These are phyloP conservation scores for Hyaloscypha variabilis DNA, from an alignment of 495 filamentous ascomycete genomes.

Conservation along the genomic window DNA sequence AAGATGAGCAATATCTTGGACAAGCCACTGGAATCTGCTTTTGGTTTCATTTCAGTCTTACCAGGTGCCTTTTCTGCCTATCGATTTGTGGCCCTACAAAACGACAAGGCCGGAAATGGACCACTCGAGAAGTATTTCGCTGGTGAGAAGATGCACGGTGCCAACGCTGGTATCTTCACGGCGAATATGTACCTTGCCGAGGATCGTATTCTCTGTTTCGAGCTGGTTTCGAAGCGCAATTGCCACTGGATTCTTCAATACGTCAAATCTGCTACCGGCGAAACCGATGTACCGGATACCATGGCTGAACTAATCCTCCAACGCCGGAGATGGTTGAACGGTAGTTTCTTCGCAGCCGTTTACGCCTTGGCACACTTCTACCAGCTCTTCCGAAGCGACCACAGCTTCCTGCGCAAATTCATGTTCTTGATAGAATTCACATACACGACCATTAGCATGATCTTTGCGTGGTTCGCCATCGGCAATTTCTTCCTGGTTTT, in stretches of 20 bases:
- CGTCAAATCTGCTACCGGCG: constrained; percentile 93
- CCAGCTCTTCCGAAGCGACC: constrained; percentile 89
- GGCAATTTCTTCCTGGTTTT: constrained; percentile 99
- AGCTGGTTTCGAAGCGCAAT: constrained; percentile 96
- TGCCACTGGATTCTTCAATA: constrained; percentile 97
- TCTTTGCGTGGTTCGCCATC: constrained; percentile 99
- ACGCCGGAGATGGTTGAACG: constrained; percentile 96
- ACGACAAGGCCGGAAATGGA: constrained; percentile 91
- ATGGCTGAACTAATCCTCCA: constrained; percentile 97
- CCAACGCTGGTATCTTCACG: constrained; percentile 95
- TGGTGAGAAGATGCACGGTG: constrained; percentile 96
- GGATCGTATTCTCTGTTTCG: constrained; percentile 98
- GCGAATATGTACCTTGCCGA: constrained; percentile 99
- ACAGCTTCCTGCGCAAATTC: constrained; percentile 84
- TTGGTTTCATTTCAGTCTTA: constrained; percentile 96
- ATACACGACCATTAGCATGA: constrained; percentile 93
- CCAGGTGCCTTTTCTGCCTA: constrained; percentile 99
- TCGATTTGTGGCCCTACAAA: constrained; percentile 90
- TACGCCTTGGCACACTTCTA: constrained; percentile 95
- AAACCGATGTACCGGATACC: constrained; percentile 96
- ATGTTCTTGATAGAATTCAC: constrained; percentile 90
- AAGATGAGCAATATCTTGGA: constrained; percentile 99
- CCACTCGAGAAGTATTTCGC: constrained; percentile 97
- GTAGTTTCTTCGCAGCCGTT: constrained; percentile 96
- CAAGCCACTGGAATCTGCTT: constrained; percentile 95